These are phyloP conservation scores for Calcarisporium arbuscula DNA, from an alignment of 2,329 filamentous ascomycete species.

Conservation along the genomic window DNA sequence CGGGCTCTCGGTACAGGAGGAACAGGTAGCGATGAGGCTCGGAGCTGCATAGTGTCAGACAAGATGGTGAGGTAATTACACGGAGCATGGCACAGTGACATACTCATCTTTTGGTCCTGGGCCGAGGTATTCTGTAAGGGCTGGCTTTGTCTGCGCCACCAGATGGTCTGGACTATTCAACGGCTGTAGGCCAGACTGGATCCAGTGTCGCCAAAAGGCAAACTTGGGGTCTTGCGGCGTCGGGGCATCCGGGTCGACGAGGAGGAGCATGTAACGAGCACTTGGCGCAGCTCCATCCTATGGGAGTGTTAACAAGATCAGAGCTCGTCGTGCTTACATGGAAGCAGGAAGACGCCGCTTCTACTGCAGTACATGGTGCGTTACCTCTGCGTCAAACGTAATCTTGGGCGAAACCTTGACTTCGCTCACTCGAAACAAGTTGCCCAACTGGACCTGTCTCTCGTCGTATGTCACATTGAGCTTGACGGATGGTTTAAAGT, in stretches of 20 bases:
- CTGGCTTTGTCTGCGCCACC: constrained; percentile 22
- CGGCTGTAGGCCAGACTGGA: constrained; percentile 35
- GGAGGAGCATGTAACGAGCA: constrained; percentile 37
- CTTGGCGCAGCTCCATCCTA: constrained; percentile 19
- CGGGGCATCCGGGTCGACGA: constrained; percentile 49
- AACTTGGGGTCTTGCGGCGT: constrained; percentile 49
- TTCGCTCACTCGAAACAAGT: constrained; percentile 32
- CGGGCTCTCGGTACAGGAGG: constrained; percentile 35
- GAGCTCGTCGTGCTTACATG: not conserved
- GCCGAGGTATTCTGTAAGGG: constrained; percentile 36
- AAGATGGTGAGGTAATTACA: not conserved
- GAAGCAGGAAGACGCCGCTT: too few relatives aligned
- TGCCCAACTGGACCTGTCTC: constrained; percentile 28
- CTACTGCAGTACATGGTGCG: not conserved
- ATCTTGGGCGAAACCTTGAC: constrained; percentile 30
- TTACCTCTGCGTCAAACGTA: constrained; percentile 27
- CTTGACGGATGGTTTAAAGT: constrained; percentile 34
- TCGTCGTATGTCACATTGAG: constrained; percentile 30
- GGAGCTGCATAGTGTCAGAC: constrained; percentile 24
- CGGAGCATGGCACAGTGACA: constrained; percentile 11
- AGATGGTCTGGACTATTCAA: constrained; percentile 13
- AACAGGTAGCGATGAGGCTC: constrained; percentile 42
- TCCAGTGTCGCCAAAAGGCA: constrained; percentile 50
- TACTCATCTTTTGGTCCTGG: constrained; percentile 41
- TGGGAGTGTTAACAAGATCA: not conserved